phyloP scores from a whole-genome alignment of 208 protist genomes.

The Porcisia hertigi region DNA sequence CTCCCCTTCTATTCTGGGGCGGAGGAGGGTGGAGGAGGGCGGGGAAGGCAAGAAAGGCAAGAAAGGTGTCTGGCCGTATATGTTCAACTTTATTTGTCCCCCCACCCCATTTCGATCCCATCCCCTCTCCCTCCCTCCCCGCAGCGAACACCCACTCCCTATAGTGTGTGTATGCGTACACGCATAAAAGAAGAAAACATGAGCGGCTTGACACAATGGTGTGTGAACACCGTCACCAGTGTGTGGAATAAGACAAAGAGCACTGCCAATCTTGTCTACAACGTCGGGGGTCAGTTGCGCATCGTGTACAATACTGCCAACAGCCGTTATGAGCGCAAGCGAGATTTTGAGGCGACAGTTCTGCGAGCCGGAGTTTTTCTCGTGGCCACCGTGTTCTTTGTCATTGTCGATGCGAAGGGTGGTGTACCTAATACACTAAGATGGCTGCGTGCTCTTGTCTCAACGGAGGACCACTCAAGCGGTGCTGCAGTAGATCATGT shows the following conservation, averaged over 20 bases:
- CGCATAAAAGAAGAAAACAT: not conserved
- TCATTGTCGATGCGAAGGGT: constrained; percentile 52
- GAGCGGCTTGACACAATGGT: constrained; percentile 27
- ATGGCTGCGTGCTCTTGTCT: constrained; percentile 24
- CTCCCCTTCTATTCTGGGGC: no score
- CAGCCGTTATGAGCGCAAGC: constrained; percentile 47
- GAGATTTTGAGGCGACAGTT: constrained; percentile 47
- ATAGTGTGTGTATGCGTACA: no score
- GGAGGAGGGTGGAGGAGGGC: no score
- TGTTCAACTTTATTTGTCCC: no score
- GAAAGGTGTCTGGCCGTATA: no score
- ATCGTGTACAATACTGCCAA: constrained; percentile 72
- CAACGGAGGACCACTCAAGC: constrained; percentile 7
- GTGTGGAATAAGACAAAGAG: constrained; percentile 45
- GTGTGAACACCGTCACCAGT: constrained; percentile 21
- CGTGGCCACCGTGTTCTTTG: constrained; percentile 33
- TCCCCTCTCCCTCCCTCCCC: no score
- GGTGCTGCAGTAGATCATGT: not conserved
- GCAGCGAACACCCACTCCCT: no score
- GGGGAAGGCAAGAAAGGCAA: no score
- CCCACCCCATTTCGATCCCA: no score
- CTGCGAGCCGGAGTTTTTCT: constrained; percentile 45
- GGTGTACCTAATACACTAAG: constrained; percentile 35
- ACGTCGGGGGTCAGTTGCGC: constrained; percentile 69
- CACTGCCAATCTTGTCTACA: constrained; percentile 57